phyloP scores from a whole-genome alignment of 1,284 basidiomycete genomes.

The Irpex sp. region DNA sequence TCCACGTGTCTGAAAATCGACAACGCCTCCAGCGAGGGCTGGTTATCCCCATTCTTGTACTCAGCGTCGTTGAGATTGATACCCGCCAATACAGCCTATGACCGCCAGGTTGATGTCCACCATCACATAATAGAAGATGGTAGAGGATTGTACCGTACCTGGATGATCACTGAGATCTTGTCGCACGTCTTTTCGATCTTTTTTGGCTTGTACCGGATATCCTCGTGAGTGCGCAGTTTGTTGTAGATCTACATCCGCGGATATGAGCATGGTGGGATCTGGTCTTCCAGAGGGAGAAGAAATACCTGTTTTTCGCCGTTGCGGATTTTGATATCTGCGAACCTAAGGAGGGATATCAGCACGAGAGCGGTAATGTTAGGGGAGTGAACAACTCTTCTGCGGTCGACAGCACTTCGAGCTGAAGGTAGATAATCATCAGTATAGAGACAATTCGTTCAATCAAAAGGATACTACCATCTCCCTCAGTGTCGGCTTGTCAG shows the following conservation, averaged over 20 bases:
- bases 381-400: conserved; percentile 59
- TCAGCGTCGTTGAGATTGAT: conserved; percentile 64
- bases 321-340: conserved; percentile 63
- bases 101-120: background rate
- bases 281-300: background rate
- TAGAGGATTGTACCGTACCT: no score
- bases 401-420: conserved; percentile 64
- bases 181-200: conserved; percentile 65
- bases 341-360: conserved; percentile 33
- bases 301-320: conserved; percentile 65
- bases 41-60: conserved; percentile 66
- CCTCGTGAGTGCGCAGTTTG: conserved; percentile 60
- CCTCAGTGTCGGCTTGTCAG: conserved; percentile 47
- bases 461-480: conserved; percentile 54
- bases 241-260: conserved; percentile 46
- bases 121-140: no score
- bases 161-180: conserved; percentile 71
- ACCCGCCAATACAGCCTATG: conserved; percentile 70
- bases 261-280: background rate
- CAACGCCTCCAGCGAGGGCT: conserved; percentile 65
- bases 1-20: conserved; percentile 63
- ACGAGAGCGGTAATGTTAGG: background rate
- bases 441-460: conserved; percentile 8
- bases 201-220: conserved; percentile 69
- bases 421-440: conserved; percentile 4